Base-by-base conservation (phyloP, 768 basidiomycete genomes). In the Boletus subparvulus region DNA sequence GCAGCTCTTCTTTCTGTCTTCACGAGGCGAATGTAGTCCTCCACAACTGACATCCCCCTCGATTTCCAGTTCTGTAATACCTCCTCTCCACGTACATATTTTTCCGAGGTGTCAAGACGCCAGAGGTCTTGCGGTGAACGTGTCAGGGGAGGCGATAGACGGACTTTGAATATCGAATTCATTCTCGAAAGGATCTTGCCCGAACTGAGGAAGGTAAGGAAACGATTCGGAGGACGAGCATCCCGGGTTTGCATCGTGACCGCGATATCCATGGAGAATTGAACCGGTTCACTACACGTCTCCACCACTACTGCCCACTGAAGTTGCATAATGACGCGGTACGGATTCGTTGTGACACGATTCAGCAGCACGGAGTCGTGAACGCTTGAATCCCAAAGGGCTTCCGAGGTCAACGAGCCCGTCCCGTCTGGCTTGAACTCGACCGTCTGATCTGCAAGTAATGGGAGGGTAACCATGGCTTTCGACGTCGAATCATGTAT, bases 71-170 rank as follows among this genome's bases (percentile, higher is more conserved):
- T 71, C 7, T 81, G 85, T 30, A 98, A 78, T 4, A 79, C 72
- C 65, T 98, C 95, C 69, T 98, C 95, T 9, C 96, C 96, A 44
- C 87, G 82, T 0, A 99, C 94, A 72, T 95, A 98, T 70, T 94
- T 95, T 73, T 92, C 90, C 30, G 91, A 86, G 1, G 96, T 98
- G 74, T 99, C 94, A 50, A 98, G 77, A 40, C 94, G 79, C 97
- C 96, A 98, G 14, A 99, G 78, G 60, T 98, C 94, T 68, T 85
- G 85, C 3, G 92, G 83, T 1, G 90, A 94, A 43, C 92, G 85
- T 19, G 92, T 93, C 58, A 92, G 75, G 16, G 92, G 89, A 13
- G 96, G 94, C 3, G 85, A 84, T 33, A 98, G 79, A 44, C 83
- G 80, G 47, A 98, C 80, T 33, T 78, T 82, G 77, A 95, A 99